Conservation (phyloP, 164 flowering plant genomes). For the Macadamia integrifolia region DNA sequence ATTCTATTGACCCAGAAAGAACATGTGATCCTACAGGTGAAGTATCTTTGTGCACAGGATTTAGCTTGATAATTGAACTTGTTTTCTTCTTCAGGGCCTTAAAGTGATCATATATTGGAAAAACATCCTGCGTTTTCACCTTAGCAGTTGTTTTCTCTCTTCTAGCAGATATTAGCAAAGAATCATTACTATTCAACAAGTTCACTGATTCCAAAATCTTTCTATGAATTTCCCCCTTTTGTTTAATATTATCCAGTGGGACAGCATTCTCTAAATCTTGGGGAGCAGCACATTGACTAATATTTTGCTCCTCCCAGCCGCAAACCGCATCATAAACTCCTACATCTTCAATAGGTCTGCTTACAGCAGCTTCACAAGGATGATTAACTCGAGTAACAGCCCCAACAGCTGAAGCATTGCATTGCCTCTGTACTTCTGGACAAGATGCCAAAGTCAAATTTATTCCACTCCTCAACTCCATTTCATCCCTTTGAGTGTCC, state of each 20-base stretch:
- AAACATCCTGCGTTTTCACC: slow-evolving; percentile 5
- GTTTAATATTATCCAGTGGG: slow-evolving; percentile 1
- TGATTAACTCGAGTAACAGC: slow-evolving; percentile 2
- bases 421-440: slow-evolving; percentile 4
- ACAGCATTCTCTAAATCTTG: slow-evolving; percentile 1
- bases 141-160: slow-evolving; percentile 9
- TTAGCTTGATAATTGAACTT: slow-evolving; percentile 10
- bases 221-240: background rate
- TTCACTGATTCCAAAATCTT: background rate
- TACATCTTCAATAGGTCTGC: background rate
- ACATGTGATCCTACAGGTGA: slow-evolving; percentile 7
- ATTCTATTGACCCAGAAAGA: slow-evolving; percentile 10
- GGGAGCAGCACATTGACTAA: slow-evolving; percentile 4
- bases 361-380: slow-evolving; percentile 4
- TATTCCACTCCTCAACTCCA: background rate
- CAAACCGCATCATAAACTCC: background rate
- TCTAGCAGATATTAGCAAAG: background rate
- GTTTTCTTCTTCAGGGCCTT: slow-evolving; percentile 10
- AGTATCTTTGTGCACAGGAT: slow-evolving; percentile 6
- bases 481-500: slow-evolving; percentile 4
- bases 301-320: slow-evolving; percentile 3
- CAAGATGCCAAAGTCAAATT: background rate
- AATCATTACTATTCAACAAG: slow-evolving; percentile 1
- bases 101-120: slow-evolving; percentile 10
- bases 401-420: slow-evolving; percentile 7